Base-by-base conservation (phyloP, 1,284 basidiomycete genomes). In the Chalciporus sp. region DNA sequence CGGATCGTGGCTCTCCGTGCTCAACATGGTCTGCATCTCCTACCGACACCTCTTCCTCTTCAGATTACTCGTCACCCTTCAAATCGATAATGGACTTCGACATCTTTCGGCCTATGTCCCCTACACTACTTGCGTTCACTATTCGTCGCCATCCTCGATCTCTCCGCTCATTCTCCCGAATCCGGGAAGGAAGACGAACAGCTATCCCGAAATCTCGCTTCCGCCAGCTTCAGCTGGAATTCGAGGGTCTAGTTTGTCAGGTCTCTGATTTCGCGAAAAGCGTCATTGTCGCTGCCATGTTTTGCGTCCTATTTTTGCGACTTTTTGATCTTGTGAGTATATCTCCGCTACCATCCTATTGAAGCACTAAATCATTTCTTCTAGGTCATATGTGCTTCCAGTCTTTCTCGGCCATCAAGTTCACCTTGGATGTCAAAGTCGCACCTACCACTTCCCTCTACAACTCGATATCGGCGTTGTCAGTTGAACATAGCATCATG, bases 261-360 rank as follows among this genome's bases (percentile, higher is more conserved):
- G 45, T 39, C 23, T 47, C 33, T 4, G 61, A 69, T 43, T 40
- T 68, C 47, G 50, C 51, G 31, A 55, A 56, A 20, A 31, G 31
- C 14, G 31, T 69, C 7, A 40, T 59, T 3, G 44, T 61, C 26
- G 54, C 63, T 4, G 29, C 58, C 40, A 43, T 47, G 28, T 57
- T 69, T 35, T 69, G 64, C 49, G 26, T 66, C n/a, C 20, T 66
- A 33, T 31, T 67, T 1, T 63, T 52, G 64, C 56, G 53, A 7
- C 42, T 66, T 27, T 66, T 70, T n/a, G 67, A 67, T 65, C 55
- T 46, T 61, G 64, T 66, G 54, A 48, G 26, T 17, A 8, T 26
- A 10, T 0, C 35, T 20, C 29, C 12, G 49, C 29, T 16, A 7
- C 8, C 23, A 27, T 26, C 12, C 9, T 1, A 44, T n/a, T 2